Evolutionary conservation across 2,329 filamentous ascomycete species (phyloP).

Genomic region (Periconia sp.): DNA sequence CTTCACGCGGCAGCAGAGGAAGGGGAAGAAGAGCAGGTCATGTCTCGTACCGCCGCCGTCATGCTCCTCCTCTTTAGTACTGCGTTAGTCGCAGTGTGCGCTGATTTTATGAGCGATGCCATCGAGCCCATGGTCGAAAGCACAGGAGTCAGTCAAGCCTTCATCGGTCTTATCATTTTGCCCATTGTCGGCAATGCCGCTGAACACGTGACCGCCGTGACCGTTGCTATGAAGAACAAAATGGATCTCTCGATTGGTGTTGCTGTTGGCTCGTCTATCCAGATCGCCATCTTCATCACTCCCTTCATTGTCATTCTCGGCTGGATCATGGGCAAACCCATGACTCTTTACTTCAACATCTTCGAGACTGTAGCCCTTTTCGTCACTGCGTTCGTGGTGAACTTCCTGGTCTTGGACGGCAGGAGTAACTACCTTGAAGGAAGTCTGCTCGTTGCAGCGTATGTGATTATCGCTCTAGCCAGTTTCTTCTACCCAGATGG

Average conservation of each 20-base stretch:
- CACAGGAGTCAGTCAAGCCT: conserved; percentile 66
- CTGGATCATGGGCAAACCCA: conserved; percentile 74
- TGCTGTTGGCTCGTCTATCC: conserved; percentile 77
- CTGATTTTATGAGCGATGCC: conserved; percentile 71
- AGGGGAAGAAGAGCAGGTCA: conserved; percentile 39
- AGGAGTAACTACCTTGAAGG: conserved; percentile 84
- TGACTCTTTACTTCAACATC: conserved; percentile 65
- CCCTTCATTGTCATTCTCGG: conserved; percentile 74
- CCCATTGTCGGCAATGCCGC: conserved; percentile 82
- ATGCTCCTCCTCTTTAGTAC: conserved; percentile 57
- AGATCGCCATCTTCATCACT: conserved; percentile 75
- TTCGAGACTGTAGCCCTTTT: conserved; percentile 73
- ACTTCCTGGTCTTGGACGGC: conserved; percentile 82
- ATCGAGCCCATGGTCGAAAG: conserved; percentile 66
- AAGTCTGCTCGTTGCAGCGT: conserved; percentile 72
- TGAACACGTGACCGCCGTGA: conserved; percentile 77
- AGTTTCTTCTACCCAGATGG: conserved; percentile 54
- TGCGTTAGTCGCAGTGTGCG: conserved; percentile 59
- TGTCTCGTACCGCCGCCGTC: conserved; percentile 60
- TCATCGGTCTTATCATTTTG: conserved; percentile 75
- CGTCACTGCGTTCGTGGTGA: conserved; percentile 79
- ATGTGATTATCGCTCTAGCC: conserved; percentile 71
- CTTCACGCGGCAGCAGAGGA: conserved; percentile 19
- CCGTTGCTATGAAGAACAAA: conserved; percentile 77
- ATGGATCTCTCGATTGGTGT: conserved; percentile 81